Evolutionary conservation across 176 grass and related monocot species (phyloP).

Genomic region (Eragrostis nindensis): DNA sequence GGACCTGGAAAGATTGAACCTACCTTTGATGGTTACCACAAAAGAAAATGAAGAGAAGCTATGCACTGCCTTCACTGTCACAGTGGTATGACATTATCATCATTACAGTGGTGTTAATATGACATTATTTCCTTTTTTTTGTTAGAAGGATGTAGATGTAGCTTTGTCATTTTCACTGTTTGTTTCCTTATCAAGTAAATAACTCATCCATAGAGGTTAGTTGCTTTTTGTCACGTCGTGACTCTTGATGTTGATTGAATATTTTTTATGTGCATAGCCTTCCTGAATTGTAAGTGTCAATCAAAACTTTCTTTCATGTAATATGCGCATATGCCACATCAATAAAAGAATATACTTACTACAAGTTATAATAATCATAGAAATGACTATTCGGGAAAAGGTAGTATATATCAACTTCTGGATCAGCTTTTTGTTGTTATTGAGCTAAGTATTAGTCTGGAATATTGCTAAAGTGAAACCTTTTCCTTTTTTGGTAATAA

Average conservation of each 20-base stretch:
- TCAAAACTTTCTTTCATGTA: not conserved
- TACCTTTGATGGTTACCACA: slow-evolving; percentile 81
- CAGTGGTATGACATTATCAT: slow-evolving; percentile 66
- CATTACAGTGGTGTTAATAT: slow-evolving; percentile 25
- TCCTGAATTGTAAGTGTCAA: not conserved
- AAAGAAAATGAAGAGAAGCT: slow-evolving; percentile 95
- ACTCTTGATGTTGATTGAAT: slow-evolving; percentile 7
- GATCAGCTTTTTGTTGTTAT: not conserved
- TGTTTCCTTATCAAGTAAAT: slow-evolving; percentile 11
- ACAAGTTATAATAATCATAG: not conserved
- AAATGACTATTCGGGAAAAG: not conserved
- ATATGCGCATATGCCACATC: not conserved
- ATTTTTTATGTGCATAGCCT: not conserved
- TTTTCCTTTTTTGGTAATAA: not conserved
- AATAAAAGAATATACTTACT: too few species aligned
- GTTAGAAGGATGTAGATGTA: not conserved
- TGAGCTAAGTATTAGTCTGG: not conserved
- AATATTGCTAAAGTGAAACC: not conserved
- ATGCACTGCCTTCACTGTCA: slow-evolving; percentile 81
- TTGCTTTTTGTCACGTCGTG: not conserved
- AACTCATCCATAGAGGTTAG: not conserved
- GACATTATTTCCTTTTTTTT: not conserved
- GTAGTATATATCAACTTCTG: not conserved
- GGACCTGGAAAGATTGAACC: slow-evolving; percentile 71
- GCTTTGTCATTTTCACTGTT: not conserved